These are phyloP conservation scores for Nicotiana sylvestris DNA, from an alignment of 257 asterid species.

Conservation along the genomic window DNA sequence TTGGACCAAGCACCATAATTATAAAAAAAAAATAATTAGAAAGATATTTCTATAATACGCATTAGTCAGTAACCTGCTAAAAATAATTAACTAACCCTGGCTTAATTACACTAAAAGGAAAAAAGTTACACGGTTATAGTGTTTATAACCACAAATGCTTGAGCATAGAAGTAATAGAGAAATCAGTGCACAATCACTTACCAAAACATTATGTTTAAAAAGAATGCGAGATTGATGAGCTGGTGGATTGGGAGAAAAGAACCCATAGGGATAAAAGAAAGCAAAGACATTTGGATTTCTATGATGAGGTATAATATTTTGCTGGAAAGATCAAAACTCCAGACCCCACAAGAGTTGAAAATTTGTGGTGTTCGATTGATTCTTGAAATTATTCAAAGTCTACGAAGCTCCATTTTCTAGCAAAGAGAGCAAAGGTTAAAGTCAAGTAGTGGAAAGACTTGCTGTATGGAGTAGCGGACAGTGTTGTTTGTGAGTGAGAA, in stretches of 20 bases:
- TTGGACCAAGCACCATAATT: no score
- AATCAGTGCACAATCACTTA: background rate
- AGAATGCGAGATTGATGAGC: background rate
- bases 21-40: no score
- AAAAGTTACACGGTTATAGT: no score
- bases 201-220: slow-evolving; percentile 15
- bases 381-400: background rate
- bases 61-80: no score
- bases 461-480: background rate
- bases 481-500: background rate
- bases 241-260: slow-evolving; percentile 12
- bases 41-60: no score
- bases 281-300: background rate
- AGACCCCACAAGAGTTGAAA: background rate
- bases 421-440: background rate
- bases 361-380: background rate
- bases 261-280: slow-evolving; percentile 15
- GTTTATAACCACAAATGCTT: no score
- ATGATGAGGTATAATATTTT: background rate
- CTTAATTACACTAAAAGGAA: no score
- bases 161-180: background rate
- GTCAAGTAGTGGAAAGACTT: background rate
- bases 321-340: background rate
- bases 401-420: background rate
- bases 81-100: no score